A percentile compares a stretch with the other conserved stretches of the same genome.
Conservation (phyloP, 2,329 filamentous ascomycete species). For the Talaromyces marneffei region DNA sequence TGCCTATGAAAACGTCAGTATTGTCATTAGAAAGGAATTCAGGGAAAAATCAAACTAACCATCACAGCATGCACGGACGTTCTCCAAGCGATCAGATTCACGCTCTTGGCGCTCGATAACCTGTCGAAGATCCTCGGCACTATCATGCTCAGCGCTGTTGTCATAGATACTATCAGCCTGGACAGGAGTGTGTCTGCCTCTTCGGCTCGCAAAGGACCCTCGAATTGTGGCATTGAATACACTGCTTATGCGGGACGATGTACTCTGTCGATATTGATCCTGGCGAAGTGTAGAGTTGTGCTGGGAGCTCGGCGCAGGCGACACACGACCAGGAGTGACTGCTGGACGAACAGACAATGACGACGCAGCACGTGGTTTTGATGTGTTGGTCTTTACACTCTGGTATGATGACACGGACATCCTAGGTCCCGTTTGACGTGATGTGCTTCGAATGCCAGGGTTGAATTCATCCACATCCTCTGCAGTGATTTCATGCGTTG, state of each 20-base stretch:
- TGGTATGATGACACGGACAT: conserved; percentile 73
- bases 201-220: conserved; percentile 46
- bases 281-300: conserved; percentile 30
- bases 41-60: conserved; percentile 53
- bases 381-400: conserved; percentile 64
- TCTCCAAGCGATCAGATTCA: conserved; percentile 77
- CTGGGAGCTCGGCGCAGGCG: conserved; percentile 31
- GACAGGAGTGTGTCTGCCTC: conserved; percentile 33
- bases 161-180: conserved; percentile 29
- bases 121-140: conserved; percentile 73
- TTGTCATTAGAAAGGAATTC: conserved; percentile 1
- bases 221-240: conserved; percentile 45
- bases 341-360: conserved; percentile 34
- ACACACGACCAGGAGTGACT: conserved; percentile 32
- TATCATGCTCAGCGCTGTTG: conserved; percentile 54
- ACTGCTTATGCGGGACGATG: conserved; percentile 43
- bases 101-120: conserved; percentile 64
- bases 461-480: conserved; percentile 76
- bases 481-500: conserved; percentile 53
- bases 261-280: conserved; percentile 36
- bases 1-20: conserved; percentile 46
- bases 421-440: conserved; percentile 49
- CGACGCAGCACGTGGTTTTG: conserved; percentile 45
- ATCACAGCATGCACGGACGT: conserved; percentile 95
- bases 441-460: conserved; percentile 53